Evolutionary conservation across 768 basidiomycete genomes (phyloP).

Genomic region (Hortiboletus campestris): DNA sequence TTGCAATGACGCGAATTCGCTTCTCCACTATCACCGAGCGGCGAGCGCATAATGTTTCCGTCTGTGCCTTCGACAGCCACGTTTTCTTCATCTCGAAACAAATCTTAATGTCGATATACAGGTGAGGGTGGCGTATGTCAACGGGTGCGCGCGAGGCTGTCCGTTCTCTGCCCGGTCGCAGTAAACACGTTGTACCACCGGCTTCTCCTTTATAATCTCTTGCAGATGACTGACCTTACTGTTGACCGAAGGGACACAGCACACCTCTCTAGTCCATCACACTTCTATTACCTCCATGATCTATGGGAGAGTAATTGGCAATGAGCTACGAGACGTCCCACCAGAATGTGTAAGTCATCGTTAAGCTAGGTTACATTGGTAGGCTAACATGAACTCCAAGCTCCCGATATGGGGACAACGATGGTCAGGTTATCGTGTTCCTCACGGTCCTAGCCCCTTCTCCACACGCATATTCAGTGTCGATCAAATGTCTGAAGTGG

Average conservation of each 20-base stretch:
- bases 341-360: conserved; percentile 26
- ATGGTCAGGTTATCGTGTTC: conserved; percentile 23
- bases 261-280: conserved; percentile 14
- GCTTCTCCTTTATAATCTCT: conserved; percentile 26
- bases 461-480: conserved; percentile 19
- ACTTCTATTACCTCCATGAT: conserved; percentile 19
- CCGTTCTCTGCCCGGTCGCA: conserved; percentile 15
- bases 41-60: conserved; percentile 6
- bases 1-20: conserved; percentile 21
- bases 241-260: conserved; percentile 18
- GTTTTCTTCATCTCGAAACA: conserved; percentile 26
- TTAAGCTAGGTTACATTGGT: not conserved
- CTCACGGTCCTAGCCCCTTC: conserved; percentile 28
- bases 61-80: conserved; percentile 20
- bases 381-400: conserved; percentile 18
- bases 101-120: conserved; percentile 10
- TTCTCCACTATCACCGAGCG: conserved; percentile 14
- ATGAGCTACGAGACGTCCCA: conserved; percentile 30
- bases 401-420: conserved; percentile 34
- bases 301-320: conserved; percentile 30
- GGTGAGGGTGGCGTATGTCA: conserved; percentile 21
- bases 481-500: conserved; percentile 23
- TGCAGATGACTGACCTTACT: conserved; percentile 15
- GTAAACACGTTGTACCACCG: conserved; percentile 22
- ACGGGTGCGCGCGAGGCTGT: conserved; percentile 24